Evolutionary conservation across 78 protist genomes (phyloP).

Genomic region (Dictyostelium intermedium): DNA sequence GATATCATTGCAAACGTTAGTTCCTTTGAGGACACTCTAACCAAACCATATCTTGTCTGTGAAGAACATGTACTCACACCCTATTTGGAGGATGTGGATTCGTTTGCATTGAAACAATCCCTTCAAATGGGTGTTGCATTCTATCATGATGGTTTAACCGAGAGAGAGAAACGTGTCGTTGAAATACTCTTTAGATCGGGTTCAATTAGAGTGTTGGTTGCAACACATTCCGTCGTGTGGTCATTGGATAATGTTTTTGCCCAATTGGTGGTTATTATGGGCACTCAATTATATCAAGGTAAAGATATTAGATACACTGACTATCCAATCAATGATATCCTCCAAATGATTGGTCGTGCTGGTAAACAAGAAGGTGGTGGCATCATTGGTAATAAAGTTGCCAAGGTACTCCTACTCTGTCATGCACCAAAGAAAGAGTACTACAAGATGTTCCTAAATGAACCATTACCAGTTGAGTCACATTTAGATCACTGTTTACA

Average conservation of each 20-base stretch:
- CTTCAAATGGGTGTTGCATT: conserved; percentile 88
- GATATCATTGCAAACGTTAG: conserved; percentile 86
- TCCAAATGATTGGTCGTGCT: conserved; percentile 98
- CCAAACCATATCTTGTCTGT: background rate
- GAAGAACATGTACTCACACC: conserved; percentile 29
- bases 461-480: conserved; percentile 98
- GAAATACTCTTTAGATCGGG: conserved; percentile 88
- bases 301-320: conserved; percentile 88
- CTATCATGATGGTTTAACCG: conserved; percentile 88
- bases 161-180: conserved; percentile 75
- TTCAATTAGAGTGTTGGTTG: conserved; percentile 91
- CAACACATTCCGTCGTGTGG: conserved; percentile 99
- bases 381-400: background rate
- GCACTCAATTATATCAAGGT: conserved; percentile 89
- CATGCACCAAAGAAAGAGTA: conserved; percentile 90
- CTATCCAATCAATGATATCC: conserved; percentile 93
- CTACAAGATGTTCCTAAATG: conserved; percentile 94
- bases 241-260: conserved; percentile 87
- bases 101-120: conserved; percentile 64
- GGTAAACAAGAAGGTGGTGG: conserved; percentile 63
- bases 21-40: conserved; percentile 59
- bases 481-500: conserved; percentile 92
- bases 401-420: conserved; percentile 88
- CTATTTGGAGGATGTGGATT: conserved; percentile 54
- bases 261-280: conserved; percentile 81